phyloP scores from a whole-genome alignment of 2,329 filamentous ascomycete species.

The Colletotrichum sp. region DNA sequence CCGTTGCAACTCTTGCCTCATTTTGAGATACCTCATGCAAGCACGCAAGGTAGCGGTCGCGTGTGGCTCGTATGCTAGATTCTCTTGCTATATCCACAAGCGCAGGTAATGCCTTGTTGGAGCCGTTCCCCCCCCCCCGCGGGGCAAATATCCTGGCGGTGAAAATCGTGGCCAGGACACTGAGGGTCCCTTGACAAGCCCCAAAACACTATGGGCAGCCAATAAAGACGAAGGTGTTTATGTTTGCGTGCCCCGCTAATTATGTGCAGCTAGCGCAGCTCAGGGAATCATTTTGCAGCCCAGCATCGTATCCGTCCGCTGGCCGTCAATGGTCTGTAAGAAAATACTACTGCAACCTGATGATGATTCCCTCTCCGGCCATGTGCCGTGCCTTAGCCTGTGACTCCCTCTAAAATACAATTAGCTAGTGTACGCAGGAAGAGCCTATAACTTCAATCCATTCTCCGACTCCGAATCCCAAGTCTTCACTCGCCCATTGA shows the following conservation, averaged over 20 bases:
- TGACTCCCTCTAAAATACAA: neutral
- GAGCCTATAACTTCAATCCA: neutral
- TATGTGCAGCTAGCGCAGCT: neutral
- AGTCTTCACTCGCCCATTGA: neutral
- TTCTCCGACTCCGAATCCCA: neutral
- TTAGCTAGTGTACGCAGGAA: neutral
- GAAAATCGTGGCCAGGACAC: neutral
- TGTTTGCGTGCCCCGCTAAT: neutral
- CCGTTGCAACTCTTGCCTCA: neutral
- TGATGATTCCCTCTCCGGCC: neutral
- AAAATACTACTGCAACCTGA: neutral
- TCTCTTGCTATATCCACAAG: neutral
- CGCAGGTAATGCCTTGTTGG: neutral
- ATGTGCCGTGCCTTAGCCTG: neutral
- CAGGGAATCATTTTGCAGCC: neutral
- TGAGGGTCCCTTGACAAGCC: neutral
- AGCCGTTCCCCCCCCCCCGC: neutral
- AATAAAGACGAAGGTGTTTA: conserved; percentile 8
- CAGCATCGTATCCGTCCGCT: neutral
- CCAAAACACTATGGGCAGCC: neutral
- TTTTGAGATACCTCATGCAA: neutral
- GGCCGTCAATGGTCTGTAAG: neutral
- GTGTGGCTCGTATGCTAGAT: neutral
- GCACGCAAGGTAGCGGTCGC: neutral
- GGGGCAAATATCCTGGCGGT: conserved; percentile 1